Conservation (phyloP, 1,139 yeast genomes). For the Zygoascus hellenicus region DNA sequence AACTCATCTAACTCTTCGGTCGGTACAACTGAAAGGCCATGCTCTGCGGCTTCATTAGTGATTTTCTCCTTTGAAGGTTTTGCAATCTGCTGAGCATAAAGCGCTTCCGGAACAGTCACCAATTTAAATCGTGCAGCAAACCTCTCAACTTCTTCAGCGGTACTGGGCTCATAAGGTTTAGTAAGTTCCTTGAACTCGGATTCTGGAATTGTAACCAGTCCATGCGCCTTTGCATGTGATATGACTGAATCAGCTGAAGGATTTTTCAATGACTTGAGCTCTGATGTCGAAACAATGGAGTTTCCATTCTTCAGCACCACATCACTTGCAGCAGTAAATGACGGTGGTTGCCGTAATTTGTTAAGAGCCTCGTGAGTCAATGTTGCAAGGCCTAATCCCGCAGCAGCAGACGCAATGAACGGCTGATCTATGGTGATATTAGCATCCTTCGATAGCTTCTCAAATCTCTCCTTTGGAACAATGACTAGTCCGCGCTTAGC, state of each 20-base stretch:
- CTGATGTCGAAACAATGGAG: constrained; percentile 22
- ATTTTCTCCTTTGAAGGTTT: constrained; percentile 22
- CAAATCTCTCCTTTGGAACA: constrained; percentile 24
- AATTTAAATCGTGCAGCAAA: constrained; percentile 22
- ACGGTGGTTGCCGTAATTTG: constrained; percentile 18
- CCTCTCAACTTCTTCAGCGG: constrained; percentile 23
- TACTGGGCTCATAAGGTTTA: constrained; percentile 21
- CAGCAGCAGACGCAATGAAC: constrained; percentile 31
- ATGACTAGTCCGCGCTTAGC: constrained; percentile 17
- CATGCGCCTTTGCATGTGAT: constrained; percentile 24
- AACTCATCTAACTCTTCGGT: constrained; percentile 24
- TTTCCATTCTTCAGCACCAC: constrained; percentile 29
- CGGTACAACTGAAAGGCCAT: constrained; percentile 25
- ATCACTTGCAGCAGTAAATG: constrained; percentile 24
- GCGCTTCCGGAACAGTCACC: constrained; percentile 21
- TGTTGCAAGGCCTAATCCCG: constrained; percentile 35
- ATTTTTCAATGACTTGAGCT: constrained; percentile 18
- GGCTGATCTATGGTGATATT: constrained; percentile 27
- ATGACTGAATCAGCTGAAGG: constrained; percentile 19
- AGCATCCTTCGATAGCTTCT: constrained; percentile 31
- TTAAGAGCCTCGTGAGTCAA: constrained; percentile 31
- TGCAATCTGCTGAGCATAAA: constrained; percentile 16
- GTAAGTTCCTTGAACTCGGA: constrained; percentile 18
- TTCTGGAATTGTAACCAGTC: constrained; percentile 26
- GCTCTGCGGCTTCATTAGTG: constrained; percentile 15